phyloP scores from a whole-genome alignment of 2,329 filamentous ascomycete species.

The Domatiomyces globalis region DNA sequence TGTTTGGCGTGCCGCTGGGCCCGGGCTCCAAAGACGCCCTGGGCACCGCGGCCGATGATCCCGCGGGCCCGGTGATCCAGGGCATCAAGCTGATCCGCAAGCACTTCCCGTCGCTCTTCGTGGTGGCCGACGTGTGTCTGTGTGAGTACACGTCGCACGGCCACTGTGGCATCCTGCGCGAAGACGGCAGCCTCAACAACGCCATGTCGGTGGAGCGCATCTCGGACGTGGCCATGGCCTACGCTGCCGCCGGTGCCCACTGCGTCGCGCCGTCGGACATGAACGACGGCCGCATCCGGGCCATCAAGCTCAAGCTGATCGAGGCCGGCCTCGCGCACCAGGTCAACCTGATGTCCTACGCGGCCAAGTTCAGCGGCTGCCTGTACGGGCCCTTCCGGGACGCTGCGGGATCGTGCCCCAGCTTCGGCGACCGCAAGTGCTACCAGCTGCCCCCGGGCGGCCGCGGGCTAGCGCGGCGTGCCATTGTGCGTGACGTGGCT shows the following conservation, averaged over 20 bases:
- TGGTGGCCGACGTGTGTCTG: slow-evolving; percentile 84
- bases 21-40: slow-evolving; percentile 76
- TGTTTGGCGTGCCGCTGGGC: slow-evolving; percentile 83
- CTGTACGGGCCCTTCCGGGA: slow-evolving; percentile 96
- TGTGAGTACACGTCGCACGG: slow-evolving; percentile 98
- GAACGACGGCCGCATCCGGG: slow-evolving; percentile 95
- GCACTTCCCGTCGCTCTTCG: slow-evolving; percentile 79
- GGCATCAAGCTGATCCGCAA: slow-evolving; percentile 71
- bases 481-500: slow-evolving; percentile 75
- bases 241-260: slow-evolving; percentile 88
- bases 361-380: slow-evolving; percentile 93
- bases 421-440: slow-evolving; percentile 88
- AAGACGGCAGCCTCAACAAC: slow-evolving; percentile 89
- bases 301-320: slow-evolving; percentile 95
- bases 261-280: slow-evolving; percentile 96
- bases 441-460: slow-evolving; percentile 93
- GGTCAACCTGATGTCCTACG: slow-evolving; percentile 91
- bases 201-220: slow-evolving; percentile 85
- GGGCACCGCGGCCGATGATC: slow-evolving; percentile 84
- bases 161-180: slow-evolving; percentile 88
- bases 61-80: slow-evolving; percentile 78
- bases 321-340: slow-evolving; percentile 86
- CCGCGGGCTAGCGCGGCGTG: slow-evolving; percentile 76
- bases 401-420: slow-evolving; percentile 77
- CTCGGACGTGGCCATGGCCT: slow-evolving; percentile 92